phyloP scores from a whole-genome alignment of 1,139 yeast species.

The Candida sp. region DNA sequence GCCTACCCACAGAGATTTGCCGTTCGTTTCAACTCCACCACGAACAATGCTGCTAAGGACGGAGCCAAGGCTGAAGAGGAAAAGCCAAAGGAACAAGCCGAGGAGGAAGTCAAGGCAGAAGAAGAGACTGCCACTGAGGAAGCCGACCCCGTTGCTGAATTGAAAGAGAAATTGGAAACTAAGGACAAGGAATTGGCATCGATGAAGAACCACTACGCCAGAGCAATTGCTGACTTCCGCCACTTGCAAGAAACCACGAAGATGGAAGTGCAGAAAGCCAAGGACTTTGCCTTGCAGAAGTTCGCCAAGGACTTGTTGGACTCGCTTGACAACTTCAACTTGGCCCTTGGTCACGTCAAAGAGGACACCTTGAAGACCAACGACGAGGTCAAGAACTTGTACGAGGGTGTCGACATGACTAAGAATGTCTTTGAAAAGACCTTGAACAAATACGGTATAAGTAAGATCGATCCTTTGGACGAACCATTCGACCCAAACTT shows the following conservation, averaged over 20 bases:
- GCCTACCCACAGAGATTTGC: slow-evolving; percentile 16
- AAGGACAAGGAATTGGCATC: slow-evolving; percentile 86
- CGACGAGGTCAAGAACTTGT: slow-evolving; percentile 72
- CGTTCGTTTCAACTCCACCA: slow-evolving; percentile 27
- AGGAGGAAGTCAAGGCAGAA: slow-evolving; percentile 11
- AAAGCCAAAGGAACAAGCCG: slow-evolving; percentile 7
- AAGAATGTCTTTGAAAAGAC: slow-evolving; percentile 89
- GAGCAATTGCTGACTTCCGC: slow-evolving; percentile 92
- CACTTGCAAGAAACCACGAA: slow-evolving; percentile 91
- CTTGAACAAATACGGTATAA: slow-evolving; percentile 77
- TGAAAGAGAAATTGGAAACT: slow-evolving; percentile 58
- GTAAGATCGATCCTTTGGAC: slow-evolving; percentile 82
- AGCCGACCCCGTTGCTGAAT: slow-evolving; percentile 38
- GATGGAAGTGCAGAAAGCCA: slow-evolving; percentile 85
- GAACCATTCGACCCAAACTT: slow-evolving; percentile 88
- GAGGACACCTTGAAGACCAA: slow-evolving; percentile 63
- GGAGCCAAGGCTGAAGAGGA: slow-evolving; percentile 8
- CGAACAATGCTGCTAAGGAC: slow-evolving; percentile 17
- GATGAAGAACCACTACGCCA: slow-evolving; percentile 80
- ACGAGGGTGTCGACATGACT: slow-evolving; percentile 93
- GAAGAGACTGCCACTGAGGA: slow-evolving; percentile 19
- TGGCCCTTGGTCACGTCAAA: slow-evolving; percentile 80
- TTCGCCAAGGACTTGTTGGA: slow-evolving; percentile 92
- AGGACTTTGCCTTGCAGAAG: slow-evolving; percentile 90
- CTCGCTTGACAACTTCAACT: slow-evolving; percentile 89